These are phyloP conservation scores for Hydrangea macrophylla DNA, from an alignment of 148 eudicot genomes.

Conservation along the genomic window DNA sequence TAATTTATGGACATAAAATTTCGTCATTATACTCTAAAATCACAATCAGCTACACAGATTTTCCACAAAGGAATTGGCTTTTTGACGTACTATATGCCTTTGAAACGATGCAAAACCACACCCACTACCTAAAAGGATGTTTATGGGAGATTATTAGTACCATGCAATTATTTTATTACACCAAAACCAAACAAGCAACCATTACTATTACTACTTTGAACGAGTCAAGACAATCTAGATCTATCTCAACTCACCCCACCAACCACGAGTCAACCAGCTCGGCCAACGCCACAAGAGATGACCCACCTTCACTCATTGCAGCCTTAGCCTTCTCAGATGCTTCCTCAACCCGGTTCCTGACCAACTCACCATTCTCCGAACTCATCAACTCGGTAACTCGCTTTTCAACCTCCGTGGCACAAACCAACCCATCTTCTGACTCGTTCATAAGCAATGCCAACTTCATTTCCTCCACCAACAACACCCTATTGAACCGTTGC, in stretches of 20 bases:
- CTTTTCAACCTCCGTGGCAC: slow-evolving; percentile 32
- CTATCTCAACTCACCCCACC: not conserved
- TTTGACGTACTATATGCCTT: too few relatives aligned
- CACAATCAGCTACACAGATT: too few relatives aligned
- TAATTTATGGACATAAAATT: too few relatives aligned
- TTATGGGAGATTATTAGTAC: too few relatives aligned
- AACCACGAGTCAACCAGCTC: slow-evolving; percentile 15
- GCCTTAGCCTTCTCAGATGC: slow-evolving; percentile 16
- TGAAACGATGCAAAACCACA: too few relatives aligned
- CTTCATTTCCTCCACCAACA: slow-evolving; percentile 39
- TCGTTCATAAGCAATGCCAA: slow-evolving; percentile 31
- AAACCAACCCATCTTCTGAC: slow-evolving; percentile 31
- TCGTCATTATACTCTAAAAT: too few relatives aligned
- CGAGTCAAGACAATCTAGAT: too few relatives aligned
- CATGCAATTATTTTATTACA: too few relatives aligned
- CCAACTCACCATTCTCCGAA: slow-evolving; percentile 12
- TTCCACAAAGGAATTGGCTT: too few relatives aligned
- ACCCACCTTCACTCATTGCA: slow-evolving; percentile 18
- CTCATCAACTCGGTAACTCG: slow-evolving; percentile 40
- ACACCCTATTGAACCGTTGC: slow-evolving; percentile 33
- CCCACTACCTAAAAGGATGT: too few relatives aligned
- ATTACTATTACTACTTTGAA: too few relatives aligned
- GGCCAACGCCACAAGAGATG: slow-evolving; percentile 21
- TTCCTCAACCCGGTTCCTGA: slow-evolving; percentile 18
- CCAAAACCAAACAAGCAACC: too few relatives aligned